Base-by-base conservation (phyloP, 306 rosid genomes). In the Casuarina glauca region DNA sequence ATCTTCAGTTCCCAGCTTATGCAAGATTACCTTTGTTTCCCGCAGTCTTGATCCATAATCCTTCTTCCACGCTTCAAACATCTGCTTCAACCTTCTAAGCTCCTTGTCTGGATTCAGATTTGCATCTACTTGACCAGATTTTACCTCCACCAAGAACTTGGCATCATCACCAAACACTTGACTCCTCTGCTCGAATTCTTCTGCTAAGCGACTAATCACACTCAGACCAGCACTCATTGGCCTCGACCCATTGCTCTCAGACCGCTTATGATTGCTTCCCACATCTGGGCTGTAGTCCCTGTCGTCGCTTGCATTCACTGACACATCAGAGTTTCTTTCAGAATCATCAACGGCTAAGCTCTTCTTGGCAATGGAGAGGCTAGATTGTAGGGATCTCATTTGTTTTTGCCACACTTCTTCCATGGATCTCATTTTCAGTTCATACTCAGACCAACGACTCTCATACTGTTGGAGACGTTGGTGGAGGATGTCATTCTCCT, bases 381-480 rank as follows among this genome's bases (percentile, higher is more conserved):
- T 95, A 69, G 99, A 95, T 43, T 95, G 98, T 41, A 95, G 83
- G 81, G 99, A 95, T 82, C 99, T 95, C 99, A 95, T 95, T 83
- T 95, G 99, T 46, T 90, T 93, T 86, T 95, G 99, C 99, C 99
- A 95, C 61, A 95, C 98, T 89, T 95, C 98, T 87, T 95, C 99
- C 99, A 95, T 95, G 81, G 99, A 95, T 75, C 91, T 95, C 99
- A 95, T 95, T 79, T 95, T 95, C 69, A 89, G 76, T 84, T 95
- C 99, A 74, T 95, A 95, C 72, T 95, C 99, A 2, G 98, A 93
- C 99, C 99, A 95, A 70, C 99, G 94, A 83, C 79, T 95, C 63
- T 95, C 98, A 5, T 93, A 93, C 86, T 93, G 99, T 82, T 95
- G 97, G 75, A 93, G 87, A 17, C 97, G 98, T 79, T 95, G 99